Evolutionary conservation across 352 stramenopile species (phyloP).

Genomic region (Globisporangium acanthophoron): DNA sequence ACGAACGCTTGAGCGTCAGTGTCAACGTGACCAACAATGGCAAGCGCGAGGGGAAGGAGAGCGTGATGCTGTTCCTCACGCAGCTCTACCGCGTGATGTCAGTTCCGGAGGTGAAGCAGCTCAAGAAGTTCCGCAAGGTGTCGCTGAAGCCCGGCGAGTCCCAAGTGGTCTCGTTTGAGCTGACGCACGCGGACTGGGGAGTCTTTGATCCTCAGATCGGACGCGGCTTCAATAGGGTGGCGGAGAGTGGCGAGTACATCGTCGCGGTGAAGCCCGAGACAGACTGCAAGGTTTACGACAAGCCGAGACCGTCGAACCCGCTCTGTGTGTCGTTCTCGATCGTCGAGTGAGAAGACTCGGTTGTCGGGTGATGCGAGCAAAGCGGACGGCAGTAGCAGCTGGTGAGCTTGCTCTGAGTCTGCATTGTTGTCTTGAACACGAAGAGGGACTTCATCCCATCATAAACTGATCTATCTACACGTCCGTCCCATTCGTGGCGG

Average conservation of each 20-base stretch:
- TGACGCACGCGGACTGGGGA: conserved; percentile 54
- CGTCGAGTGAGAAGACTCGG: neutral
- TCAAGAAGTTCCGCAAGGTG: conserved; percentile 80
- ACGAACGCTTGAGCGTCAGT: conserved; percentile 23
- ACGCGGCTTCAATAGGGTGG: conserved; percentile 46
- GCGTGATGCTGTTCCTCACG: conserved; percentile 71
- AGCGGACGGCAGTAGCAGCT: neutral
- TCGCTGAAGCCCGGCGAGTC: conserved; percentile 35
- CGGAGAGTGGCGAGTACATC: conserved; percentile 65
- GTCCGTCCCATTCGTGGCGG: conserved; percentile 5
- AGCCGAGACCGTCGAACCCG: conserved; percentile 18
- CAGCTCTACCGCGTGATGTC: conserved; percentile 55
- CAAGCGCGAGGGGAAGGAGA: conserved; percentile 50
- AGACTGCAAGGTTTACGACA: conserved; percentile 69
- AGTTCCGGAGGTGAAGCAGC: conserved; percentile 73
- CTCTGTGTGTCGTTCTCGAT: conserved; percentile 44
- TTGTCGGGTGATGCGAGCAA: neutral
- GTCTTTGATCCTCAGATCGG: conserved; percentile 59
- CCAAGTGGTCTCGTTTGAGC: conserved; percentile 31
- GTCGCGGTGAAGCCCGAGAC: conserved; percentile 64
- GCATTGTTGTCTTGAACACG: neutral
- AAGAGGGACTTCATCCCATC: neutral
- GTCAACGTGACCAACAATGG: conserved; percentile 73
- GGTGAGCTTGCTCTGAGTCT: neutral
- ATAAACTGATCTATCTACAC: conserved; percentile 7